Percentiles rank a stretch among this genome's conserved stretches.
These are phyloP conservation scores for Acanthamoeba castellanii DNA, from an alignment of 208 protist genomes.

Conservation along the genomic window DNA sequence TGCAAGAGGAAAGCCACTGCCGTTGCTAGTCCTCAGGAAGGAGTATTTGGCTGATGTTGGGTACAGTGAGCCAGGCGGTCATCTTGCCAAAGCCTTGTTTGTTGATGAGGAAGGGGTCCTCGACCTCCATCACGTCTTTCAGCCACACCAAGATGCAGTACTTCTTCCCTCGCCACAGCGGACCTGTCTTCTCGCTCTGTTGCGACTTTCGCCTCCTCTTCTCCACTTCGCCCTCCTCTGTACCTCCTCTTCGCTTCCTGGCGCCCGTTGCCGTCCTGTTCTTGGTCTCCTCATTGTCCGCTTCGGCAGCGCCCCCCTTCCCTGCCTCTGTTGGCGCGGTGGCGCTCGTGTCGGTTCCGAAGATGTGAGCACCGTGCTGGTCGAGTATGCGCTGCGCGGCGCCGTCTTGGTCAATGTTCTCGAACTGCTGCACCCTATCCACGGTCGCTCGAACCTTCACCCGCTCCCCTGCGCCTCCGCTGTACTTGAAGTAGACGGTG, in stretches of 20 bases:
- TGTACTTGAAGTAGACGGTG: conserved; percentile 36
- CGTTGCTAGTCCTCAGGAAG: not conserved
- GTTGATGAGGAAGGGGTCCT: conserved; percentile 54
- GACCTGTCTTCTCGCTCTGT: not conserved
- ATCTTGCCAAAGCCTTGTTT: conserved; percentile 13
- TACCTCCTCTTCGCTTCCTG: not conserved
- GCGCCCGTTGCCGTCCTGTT: too few species aligned
- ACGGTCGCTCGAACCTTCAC: not conserved
- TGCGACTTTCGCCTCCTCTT: not conserved
- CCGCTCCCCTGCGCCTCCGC: not conserved
- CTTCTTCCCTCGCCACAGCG: not conserved
- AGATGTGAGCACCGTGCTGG: not conserved
- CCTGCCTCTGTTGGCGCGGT: not conserved
- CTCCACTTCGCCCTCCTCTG: not conserved
- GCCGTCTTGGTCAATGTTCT: conserved; percentile 2
- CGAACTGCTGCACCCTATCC: conserved; percentile 19
- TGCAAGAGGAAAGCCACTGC: too few species aligned
- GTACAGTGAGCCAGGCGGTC: conserved; percentile 30
- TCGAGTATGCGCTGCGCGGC: not conserved
- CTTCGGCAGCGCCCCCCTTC: not conserved
- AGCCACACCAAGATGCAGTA: conserved; percentile 38
- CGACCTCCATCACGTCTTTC: not conserved
- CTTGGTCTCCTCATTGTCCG: too few species aligned
- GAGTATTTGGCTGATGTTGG: not conserved
- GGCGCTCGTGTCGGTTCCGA: not conserved